These are phyloP conservation scores for Coniferiporia weirii DNA, from an alignment of 1,284 basidiomycete species.

Conservation along the genomic window DNA sequence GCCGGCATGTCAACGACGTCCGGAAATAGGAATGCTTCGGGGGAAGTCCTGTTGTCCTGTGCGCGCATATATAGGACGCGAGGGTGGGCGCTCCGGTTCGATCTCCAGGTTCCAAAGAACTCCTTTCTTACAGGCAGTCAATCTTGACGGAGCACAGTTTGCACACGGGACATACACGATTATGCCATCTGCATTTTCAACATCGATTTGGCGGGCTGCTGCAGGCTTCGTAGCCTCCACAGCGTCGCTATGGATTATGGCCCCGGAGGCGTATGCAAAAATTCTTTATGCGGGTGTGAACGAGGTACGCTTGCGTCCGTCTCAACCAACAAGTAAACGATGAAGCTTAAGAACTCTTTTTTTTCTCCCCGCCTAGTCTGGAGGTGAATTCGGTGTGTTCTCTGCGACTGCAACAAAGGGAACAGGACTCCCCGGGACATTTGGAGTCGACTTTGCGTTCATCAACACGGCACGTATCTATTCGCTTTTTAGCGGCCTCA, in stretches of 20 bases:
- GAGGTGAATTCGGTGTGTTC: conserved; percentile 19
- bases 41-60: no score
- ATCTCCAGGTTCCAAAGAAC: no score
- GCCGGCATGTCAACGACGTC: not conserved
- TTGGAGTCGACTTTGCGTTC: conserved; percentile 41
- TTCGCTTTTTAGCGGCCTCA: not conserved
- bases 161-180: not conserved
- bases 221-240: not conserved
- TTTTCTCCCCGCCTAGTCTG: conserved; percentile 8
- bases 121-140: no score
- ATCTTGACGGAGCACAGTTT: no score
- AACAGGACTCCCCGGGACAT: conserved; percentile 37
- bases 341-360: not conserved
- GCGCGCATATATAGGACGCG: no score
- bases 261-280: conserved; percentile 13
- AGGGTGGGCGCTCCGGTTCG: no score
- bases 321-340: not conserved
- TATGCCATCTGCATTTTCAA: not conserved
- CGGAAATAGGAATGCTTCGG: not conserved
- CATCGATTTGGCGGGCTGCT: not conserved
- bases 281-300: conserved; percentile 19
- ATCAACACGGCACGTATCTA: conserved; percentile 36
- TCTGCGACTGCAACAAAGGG: not conserved
- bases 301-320: conserved; percentile 7
- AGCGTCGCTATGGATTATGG: not conserved